Evolutionary conservation across 2,329 filamentous ascomycete genomes (phyloP).

Genomic region (Trichoderma pleuroti): DNA sequence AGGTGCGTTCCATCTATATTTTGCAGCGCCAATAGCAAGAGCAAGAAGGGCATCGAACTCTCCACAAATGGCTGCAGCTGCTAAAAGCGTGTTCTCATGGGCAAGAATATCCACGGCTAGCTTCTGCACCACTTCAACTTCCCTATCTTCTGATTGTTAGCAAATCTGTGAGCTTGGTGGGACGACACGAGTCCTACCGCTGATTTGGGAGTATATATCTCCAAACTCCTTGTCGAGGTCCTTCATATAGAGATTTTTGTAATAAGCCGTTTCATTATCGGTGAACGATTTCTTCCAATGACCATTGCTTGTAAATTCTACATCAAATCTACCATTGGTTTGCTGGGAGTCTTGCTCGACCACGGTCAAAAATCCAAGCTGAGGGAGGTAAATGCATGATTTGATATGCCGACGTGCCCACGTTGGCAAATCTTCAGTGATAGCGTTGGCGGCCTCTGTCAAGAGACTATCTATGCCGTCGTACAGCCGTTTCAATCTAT

Average conservation of each 20-base stretch:
- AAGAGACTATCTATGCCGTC: conserved; percentile 74
- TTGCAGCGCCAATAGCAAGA: conserved; percentile 70
- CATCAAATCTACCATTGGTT: conserved; percentile 60
- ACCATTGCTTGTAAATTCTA: conserved; percentile 52
- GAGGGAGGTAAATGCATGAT: conserved; percentile 87
- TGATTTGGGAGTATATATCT: conserved; percentile 80
- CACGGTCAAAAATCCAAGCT: conserved; percentile 83
- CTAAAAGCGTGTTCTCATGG: conserved; percentile 62
- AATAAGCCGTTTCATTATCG: conserved; percentile 70
- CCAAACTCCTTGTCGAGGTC: conserved; percentile 79
- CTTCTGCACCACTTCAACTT: conserved; percentile 82
- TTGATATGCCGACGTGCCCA: conserved; percentile 51
- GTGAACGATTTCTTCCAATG: conserved; percentile 76
- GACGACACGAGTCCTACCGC: conserved; percentile 52
- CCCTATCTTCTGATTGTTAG: conserved; percentile 56
- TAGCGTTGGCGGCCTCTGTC: conserved; percentile 60
- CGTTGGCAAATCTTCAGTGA: conserved; percentile 61
- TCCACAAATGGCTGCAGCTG: conserved; percentile 75
- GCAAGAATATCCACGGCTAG: conserved; percentile 69
- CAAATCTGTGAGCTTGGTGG: background rate
- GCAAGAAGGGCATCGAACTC: conserved; percentile 85
- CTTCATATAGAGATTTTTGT: conserved; percentile 78
- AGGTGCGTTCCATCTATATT: conserved; percentile 69
- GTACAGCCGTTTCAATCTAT: conserved; percentile 73
- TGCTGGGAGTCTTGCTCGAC: conserved; percentile 54